phyloP scores from a whole-genome alignment of 805 yeast species.

The Cyberlindnera americana region DNA sequence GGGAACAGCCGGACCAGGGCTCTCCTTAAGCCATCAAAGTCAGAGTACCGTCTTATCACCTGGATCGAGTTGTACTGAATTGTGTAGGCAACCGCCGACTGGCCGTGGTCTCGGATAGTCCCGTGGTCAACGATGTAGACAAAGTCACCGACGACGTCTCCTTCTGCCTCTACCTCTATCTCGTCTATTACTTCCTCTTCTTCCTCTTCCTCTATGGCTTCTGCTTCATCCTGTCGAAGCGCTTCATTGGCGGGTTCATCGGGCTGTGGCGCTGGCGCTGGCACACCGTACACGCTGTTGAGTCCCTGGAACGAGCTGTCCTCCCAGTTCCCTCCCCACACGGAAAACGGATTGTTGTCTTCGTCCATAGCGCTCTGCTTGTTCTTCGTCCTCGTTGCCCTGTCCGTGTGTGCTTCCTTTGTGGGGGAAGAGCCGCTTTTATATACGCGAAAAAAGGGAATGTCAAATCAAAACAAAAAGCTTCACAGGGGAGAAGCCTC shows the following conservation, averaged over 20 bases:
- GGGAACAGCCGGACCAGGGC: slow-evolving; percentile 74
- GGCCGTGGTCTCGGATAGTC: slow-evolving; percentile 59
- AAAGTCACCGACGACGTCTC: slow-evolving; percentile 1
- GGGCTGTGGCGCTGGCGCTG: no score
- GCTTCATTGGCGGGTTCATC: no score
- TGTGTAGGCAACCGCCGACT: slow-evolving; percentile 73
- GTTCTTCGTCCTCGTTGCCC: no score
- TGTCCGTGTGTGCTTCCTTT: no score
- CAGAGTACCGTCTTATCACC: slow-evolving; percentile 83
- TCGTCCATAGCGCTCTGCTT: no score
- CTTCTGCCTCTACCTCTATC: background rate
- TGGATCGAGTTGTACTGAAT: slow-evolving; percentile 51
- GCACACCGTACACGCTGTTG: slow-evolving; percentile 12
- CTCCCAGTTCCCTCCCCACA: slow-evolving; percentile 13
- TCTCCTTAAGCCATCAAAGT: slow-evolving; percentile 78
- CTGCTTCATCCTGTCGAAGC: no score
- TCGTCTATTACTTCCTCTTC: slow-evolving; percentile 2
- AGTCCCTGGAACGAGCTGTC: slow-evolving; percentile 5
- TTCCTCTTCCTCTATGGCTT: background rate
- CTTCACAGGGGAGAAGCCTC: no score
- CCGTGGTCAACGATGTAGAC: slow-evolving; percentile 29
- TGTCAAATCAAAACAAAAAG: background rate
- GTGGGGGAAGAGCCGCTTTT: no score
- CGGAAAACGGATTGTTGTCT: slow-evolving; percentile 33
- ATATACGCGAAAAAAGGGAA: background rate